Evolutionary conservation across 2,329 filamentous ascomycete genomes (phyloP).

Genomic region (Clonostachys rhizophaga): DNA sequence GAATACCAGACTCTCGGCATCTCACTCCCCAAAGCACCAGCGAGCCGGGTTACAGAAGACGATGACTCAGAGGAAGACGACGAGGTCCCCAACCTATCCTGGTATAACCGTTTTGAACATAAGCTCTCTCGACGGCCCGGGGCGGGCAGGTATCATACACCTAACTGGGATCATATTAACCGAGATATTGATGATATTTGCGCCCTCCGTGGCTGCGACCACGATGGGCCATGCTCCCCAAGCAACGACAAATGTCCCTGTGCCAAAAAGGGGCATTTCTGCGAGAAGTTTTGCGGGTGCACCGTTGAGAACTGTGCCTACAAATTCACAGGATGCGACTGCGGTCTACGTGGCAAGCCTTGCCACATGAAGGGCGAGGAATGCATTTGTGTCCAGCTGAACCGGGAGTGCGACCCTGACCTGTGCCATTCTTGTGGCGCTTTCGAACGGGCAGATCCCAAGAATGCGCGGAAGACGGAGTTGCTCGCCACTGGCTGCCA

Average conservation of each 20-base stretch:
- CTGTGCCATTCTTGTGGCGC: slow-evolving; percentile 70
- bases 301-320: slow-evolving; percentile 53
- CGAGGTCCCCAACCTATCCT: slow-evolving; percentile 37
- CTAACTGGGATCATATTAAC: slow-evolving; percentile 50
- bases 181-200: slow-evolving; percentile 45
- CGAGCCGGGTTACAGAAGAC: slow-evolving; percentile 13
- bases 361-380: slow-evolving; percentile 52
- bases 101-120: slow-evolving; percentile 55
- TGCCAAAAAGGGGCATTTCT: slow-evolving; percentile 55
- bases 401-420: slow-evolving; percentile 76
- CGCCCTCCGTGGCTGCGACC: slow-evolving; percentile 43
- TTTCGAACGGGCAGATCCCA: slow-evolving; percentile 61
- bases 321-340: slow-evolving; percentile 64
- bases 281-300: slow-evolving; percentile 69
- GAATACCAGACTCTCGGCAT: slow-evolving; percentile 12
- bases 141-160: slow-evolving; percentile 15
- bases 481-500: slow-evolving; percentile 59
- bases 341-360: slow-evolving; percentile 47
- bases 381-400: slow-evolving; percentile 68
- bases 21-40: slow-evolving; percentile 5
- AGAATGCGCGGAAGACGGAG: slow-evolving; percentile 55
- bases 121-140: slow-evolving; percentile 21
- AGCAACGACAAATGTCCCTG: slow-evolving; percentile 53
- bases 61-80: not conserved
- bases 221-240: slow-evolving; percentile 61